phyloP scores from a whole-genome alignment of 2,329 filamentous ascomycete genomes.

The Pseudogymnoascus pannorum region DNA sequence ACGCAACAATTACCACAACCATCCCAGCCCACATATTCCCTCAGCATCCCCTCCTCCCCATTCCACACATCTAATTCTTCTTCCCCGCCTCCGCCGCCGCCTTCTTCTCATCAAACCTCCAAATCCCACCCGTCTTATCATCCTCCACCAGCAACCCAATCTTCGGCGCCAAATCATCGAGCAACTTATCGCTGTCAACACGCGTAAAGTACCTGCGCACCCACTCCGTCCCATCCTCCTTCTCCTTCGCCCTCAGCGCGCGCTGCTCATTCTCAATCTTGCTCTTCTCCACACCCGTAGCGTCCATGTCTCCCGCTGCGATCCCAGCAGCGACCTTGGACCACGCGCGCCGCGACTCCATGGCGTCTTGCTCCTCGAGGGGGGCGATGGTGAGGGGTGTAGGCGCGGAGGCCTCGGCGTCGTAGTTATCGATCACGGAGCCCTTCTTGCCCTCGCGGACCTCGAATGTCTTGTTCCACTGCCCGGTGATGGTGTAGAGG shows the following conservation, averaged over 20 bases:
- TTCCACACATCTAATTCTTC: background rate
- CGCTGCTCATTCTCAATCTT: constrained; percentile 88
- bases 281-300: constrained; percentile 68
- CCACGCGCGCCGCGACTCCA: constrained; percentile 87
- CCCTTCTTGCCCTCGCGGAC: constrained; percentile 62
- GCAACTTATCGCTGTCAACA: constrained; percentile 38
- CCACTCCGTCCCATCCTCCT: constrained; percentile 69
- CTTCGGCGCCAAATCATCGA: constrained; percentile 36
- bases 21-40: background rate
- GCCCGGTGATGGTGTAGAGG: constrained; percentile 75
- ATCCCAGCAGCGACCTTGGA: constrained; percentile 76
- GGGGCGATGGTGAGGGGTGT: constrained; percentile 66
- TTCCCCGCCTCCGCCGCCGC: constrained; percentile 9
- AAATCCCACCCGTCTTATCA: constrained; percentile 65
- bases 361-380: constrained; percentile 72
- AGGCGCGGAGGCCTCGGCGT: constrained; percentile 48
- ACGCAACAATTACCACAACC: background rate
- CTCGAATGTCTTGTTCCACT: constrained; percentile 80
- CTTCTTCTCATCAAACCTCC: constrained; percentile 53
- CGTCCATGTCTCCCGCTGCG: constrained; percentile 74
- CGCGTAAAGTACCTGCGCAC: constrained; percentile 72
- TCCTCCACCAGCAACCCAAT: constrained; percentile 35
- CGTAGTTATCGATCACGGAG: constrained; percentile 51
- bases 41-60: background rate
- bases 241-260: constrained; percentile 65